A percentile compares a stretch with the other conserved stretches of the same genome.
phyloP scores from a whole-genome alignment of 352 stramenopile species.

The Hyaloperonospora brassicae region DNA sequence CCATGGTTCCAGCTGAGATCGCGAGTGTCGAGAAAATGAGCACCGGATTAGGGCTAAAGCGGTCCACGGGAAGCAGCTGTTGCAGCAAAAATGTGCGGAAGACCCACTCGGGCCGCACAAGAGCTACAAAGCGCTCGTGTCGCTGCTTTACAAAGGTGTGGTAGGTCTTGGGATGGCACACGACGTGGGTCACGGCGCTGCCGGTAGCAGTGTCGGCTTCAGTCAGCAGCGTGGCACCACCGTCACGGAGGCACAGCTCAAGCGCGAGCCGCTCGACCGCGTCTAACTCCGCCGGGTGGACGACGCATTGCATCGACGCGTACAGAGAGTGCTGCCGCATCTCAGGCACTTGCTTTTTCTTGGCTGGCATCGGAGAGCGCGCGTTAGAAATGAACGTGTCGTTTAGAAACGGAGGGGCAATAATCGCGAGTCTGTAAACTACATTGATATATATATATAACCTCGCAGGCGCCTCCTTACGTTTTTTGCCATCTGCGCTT shows the following conservation, averaged over 20 bases:
- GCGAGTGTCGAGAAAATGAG: conserved; percentile 74
- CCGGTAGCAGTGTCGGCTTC: conserved; percentile 16
- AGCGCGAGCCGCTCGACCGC: conserved; percentile 33
- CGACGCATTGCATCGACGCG: conserved; percentile 37
- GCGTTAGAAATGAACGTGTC: too few relatives aligned
- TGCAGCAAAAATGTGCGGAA: conserved; percentile 68
- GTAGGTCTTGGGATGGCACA: conserved; percentile 57
- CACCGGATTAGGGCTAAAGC: conserved; percentile 67
- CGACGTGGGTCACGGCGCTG: conserved; percentile 51
- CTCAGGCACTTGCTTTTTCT: background rate
- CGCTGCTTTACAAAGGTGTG: conserved; percentile 36
- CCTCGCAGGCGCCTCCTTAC: too few relatives aligned
- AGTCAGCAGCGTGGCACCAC: conserved; percentile 40
- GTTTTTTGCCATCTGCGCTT: too few relatives aligned
- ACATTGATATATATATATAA: too few relatives aligned
- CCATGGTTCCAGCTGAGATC: conserved; percentile 60
- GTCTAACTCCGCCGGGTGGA: conserved; percentile 45
- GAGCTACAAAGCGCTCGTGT: conserved; percentile 59
- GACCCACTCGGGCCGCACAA: conserved; percentile 76
- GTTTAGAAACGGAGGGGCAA: too few relatives aligned
- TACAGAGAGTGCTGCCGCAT: conserved; percentile 49
- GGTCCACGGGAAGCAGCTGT: conserved; percentile 48
- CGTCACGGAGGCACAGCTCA: conserved; percentile 54
- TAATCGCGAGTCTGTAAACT: too few relatives aligned
- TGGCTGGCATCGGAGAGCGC: too few relatives aligned